Evolutionary conservation across 352 stramenopile genomes (phyloP), one percentile per base, ranked within the genome.

Genomic region (Phytophthora syringae): DNA sequence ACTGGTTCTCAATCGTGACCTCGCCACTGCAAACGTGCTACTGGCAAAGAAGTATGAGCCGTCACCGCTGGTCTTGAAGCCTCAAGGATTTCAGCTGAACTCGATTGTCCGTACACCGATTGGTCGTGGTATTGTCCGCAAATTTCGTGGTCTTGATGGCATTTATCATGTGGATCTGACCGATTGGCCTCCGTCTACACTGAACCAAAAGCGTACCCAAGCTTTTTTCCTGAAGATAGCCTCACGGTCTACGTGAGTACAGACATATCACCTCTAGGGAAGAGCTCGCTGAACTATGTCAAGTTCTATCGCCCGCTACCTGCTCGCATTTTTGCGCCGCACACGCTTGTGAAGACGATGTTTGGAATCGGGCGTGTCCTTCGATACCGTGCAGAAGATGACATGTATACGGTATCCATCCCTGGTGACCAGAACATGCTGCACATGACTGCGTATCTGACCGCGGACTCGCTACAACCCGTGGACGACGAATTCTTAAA

Each of bases 111-210:
- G 80, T 24, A 90, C 85, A 4, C 82, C 85, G 24, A 76, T 90
- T 50, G 85, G 85, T 1, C 78, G 73, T 42, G 85, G 68, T 18
- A 92, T 94, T 15, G 64, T 94, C 30, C 80, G 80, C 43, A 88
- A 84, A 45, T 94, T 90, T 52, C 80, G 86, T 16, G 72, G 73
- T 1, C 63, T 85, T 9, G 85, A 93, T 53, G 87, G 80, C 15
- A 92, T 95, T 22, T 95, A 95, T 68, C 58, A 77, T n/a, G 76
- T 95, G 1, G 84, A 95, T 52, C 70, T 95, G 24, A 73, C 84
- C 13, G 84, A 92, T 52, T 94, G 81, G 80, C 75, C 51, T 39
- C n/a, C 60, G 34, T 54, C 60, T 4, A 32, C 34, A 21, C 58
- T 59, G 9, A 79, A 47, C 9, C 54, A 81, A 52, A 82, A 82